Conservation (phyloP, 2,329 filamentous ascomycete species). For the Trichophyton rubrum region DNA sequence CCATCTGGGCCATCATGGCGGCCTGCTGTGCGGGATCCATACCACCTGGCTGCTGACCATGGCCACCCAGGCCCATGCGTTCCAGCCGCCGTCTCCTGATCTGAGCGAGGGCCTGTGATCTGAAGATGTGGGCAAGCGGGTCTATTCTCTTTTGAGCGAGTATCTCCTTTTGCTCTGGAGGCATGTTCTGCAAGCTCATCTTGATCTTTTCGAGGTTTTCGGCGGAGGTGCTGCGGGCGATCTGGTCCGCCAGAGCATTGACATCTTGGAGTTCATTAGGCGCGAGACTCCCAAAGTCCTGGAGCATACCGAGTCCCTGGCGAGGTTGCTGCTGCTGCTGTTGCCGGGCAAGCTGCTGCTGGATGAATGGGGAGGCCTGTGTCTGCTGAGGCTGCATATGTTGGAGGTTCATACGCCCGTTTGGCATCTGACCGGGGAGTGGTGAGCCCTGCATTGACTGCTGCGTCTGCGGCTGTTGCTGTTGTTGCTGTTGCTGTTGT, state of each 20-base stretch:
- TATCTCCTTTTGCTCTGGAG: slow-evolving; percentile 36
- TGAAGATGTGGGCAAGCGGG: slow-evolving; percentile 40
- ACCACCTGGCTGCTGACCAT: slow-evolving; percentile 14
- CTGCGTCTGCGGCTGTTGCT: background rate
- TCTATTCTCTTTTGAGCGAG: slow-evolving; percentile 36
- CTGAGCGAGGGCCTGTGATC: slow-evolving; percentile 35
- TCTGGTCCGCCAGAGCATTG: slow-evolving; percentile 32
- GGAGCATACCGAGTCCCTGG: slow-evolving; percentile 16
- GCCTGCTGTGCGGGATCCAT: slow-evolving; percentile 23
- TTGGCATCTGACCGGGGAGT: slow-evolving; percentile 4
- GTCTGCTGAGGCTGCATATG: slow-evolving; percentile 19
- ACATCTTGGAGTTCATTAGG: slow-evolving; percentile 23
- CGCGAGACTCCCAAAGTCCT: slow-evolving; percentile 20
- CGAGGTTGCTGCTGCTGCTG: background rate
- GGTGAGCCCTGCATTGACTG: slow-evolving; percentile 9
- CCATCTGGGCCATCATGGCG: slow-evolving; percentile 20
- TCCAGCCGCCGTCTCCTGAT: slow-evolving; percentile 25
- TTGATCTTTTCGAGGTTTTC: slow-evolving; percentile 39
- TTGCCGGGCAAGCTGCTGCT: background rate
- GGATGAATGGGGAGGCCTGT: slow-evolving; percentile 8
- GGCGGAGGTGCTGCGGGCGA: slow-evolving; percentile 33
- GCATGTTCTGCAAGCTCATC: slow-evolving; percentile 34
- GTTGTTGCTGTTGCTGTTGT: slow-evolving; percentile 9
- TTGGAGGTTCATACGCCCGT: background rate
- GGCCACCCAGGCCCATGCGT: slow-evolving; percentile 21